Evolutionary conservation across 148 eudicot genomes (phyloP).

Genomic region (Chenopodium suecicum): DNA sequence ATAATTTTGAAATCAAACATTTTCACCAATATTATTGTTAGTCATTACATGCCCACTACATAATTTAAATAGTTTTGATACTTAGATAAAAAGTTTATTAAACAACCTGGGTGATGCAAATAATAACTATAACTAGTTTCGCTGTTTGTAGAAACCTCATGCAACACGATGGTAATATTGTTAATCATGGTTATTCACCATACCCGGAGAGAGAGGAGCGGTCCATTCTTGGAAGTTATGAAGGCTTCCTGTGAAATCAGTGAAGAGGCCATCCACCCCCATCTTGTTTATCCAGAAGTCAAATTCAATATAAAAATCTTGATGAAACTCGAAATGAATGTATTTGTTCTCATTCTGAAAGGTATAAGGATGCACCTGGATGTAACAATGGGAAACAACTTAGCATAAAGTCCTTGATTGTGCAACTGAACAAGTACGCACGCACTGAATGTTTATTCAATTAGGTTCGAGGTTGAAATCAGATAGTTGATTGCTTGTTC

Average conservation of each 20-base stretch:
- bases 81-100: too few species aligned
- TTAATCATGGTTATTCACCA: constrained; percentile 23
- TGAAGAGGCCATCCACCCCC: constrained; percentile 76
- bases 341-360: constrained; percentile 62
- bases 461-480: neutral
- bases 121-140: neutral
- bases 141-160: constrained; percentile 13
- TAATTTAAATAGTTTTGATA: too few species aligned
- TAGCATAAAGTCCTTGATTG: neutral
- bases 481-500: too few species aligned
- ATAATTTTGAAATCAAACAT: too few species aligned
- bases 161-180: constrained; percentile 32
- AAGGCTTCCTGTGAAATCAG: constrained; percentile 72
- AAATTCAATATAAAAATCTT: constrained; percentile 68
- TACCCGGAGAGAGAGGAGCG: constrained; percentile 34
- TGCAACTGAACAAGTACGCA: neutral
- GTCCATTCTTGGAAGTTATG: constrained; percentile 67
- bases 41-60: too few species aligned
- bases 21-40: too few species aligned
- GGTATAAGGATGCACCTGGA: constrained; percentile 87
- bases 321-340: constrained; percentile 64
- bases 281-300: constrained; percentile 71
- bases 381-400: neutral
- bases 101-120: neutral
- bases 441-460: neutral